These are phyloP conservation scores for grape (Vitis vinifera) DNA, from an alignment of 164 flowering plant genomes.

Conservation along the genomic window ASM3070453v1 NC_081809.1:1103001-1103500, in stretches of 20 bases:
- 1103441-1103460: constrained; percentile 5
- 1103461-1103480: not conserved
- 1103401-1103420: constrained; percentile 98
- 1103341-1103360: constrained; percentile 49
- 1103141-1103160: not conserved
- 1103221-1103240: constrained; percentile 96
- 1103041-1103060: no score
- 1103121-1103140: not conserved
- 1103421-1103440: constrained; percentile 90
- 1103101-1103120: no score
- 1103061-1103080: no score
- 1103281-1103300: constrained; percentile 6
- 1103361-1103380: constrained; percentile 97
- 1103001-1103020: no score
- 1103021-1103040: no score
- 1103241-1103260: constrained; percentile 94
- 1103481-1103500: no score
- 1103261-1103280: constrained; percentile 96
- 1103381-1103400: constrained; percentile 97
- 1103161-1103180: constrained; percentile 77
- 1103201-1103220: constrained; percentile 83
- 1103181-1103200: constrained; percentile 99
- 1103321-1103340: constrained; percentile 5
- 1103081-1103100: no score
- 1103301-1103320: not conserved